Percentiles rank a stretch among this genome's conserved stretches.
phyloP scores from a whole-genome alignment of 73 alveolate species.

The Halteria grandinella region DNA sequence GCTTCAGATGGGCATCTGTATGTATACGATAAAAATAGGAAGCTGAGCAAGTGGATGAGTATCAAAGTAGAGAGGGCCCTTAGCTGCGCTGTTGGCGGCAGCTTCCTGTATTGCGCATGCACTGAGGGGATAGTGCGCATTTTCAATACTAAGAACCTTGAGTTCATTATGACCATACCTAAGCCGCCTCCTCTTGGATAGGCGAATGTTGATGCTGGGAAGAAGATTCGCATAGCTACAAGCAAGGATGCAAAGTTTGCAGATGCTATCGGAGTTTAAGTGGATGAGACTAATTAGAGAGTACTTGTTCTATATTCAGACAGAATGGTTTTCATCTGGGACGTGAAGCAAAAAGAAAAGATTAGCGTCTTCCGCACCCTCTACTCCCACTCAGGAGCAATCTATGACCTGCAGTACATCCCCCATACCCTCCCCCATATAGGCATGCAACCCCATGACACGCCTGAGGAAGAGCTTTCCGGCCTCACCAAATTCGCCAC shows the following conservation, averaged over 20 bases:
- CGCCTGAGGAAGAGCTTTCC: no score
- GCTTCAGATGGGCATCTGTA: slow-evolving; percentile 87
- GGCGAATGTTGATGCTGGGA: slow-evolving; percentile 84
- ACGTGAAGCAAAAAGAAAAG: slow-evolving; percentile 76
- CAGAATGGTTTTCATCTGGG: slow-evolving; percentile 96
- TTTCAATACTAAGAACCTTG: slow-evolving; percentile 82
- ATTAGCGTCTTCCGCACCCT: slow-evolving; percentile 77
- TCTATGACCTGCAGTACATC: slow-evolving; percentile 73
- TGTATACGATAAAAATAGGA: slow-evolving; percentile 79
- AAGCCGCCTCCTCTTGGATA: slow-evolving; percentile 95
- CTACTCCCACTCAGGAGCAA: slow-evolving; percentile 89
- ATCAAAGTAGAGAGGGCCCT: slow-evolving; percentile 86
- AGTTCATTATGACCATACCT: slow-evolving; percentile 88
- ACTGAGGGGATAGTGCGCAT: slow-evolving; percentile 93
- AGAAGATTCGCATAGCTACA: slow-evolving; percentile 58
- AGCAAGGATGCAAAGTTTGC: slow-evolving; percentile 75
- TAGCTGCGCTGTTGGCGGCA: slow-evolving; percentile 69
- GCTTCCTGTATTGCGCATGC: slow-evolving; percentile 90
- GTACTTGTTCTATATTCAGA: slow-evolving; percentile 90
- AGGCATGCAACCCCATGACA: no score
- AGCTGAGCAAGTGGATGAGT: slow-evolving; percentile 94
- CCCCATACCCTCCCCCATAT: slow-evolving; percentile 46
- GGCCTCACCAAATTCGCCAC: slow-evolving; percentile 84
- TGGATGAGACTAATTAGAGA: slow-evolving; percentile 74
- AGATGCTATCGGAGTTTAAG: slow-evolving; percentile 83